Base-by-base conservation (phyloP, 116 monocot genomes). In the Trichopus zeylanicus region DNA sequence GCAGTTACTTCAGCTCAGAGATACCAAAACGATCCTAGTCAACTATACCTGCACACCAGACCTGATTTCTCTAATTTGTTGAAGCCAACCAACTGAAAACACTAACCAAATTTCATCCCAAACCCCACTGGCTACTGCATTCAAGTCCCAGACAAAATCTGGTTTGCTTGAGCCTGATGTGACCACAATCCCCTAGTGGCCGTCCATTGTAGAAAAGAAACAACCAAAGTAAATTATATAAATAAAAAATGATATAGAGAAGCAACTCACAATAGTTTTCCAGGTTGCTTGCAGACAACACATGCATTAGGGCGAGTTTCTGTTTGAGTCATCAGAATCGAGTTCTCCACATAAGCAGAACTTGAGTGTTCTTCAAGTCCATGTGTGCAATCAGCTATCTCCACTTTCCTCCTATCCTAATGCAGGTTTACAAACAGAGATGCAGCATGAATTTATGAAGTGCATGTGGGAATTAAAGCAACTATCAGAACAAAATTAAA, bases 181-280 rank as follows among this genome's bases (percentile, higher is more conserved):
- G n/a, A n/a, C n/a, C n/a, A n/a, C n/a, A n/a, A n/a, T n/a, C n/a
- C n/a, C n/a, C n/a, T n/a, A n/a, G n/a, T n/a, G n/a, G n/a, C n/a
- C n/a, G n/a, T n/a, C n/a, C n/a, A n/a, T n/a, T n/a, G n/a, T n/a
- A n/a, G n/a, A n/a, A n/a, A n/a, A n/a, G n/a, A n/a, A n/a, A n/a
- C n/a, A n/a, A n/a, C n/a, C n/a, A n/a, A n/a, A n/a, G n/a, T n/a
- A n/a, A n/a, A n/a, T n/a, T n/a, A n/a, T n/a, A n/a, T n/a, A n/a
- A n/a, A n/a, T n/a, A 18, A 56, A 31, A 3, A 29, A 13, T 16
- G 28, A 2, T n/a, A 29, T n/a, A n/a, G 18, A 37, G 25, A 55
- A 49, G 33, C n/a, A 33, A 80, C 91, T 62, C 61, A 92, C 86
- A 86, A 59, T 19, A 81, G 70, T 31, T 51, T 38, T 60, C 83